Evolutionary conservation across 1,284 basidiomycete genomes (phyloP).

Genomic region (Sporisorium graminicola): DNA sequence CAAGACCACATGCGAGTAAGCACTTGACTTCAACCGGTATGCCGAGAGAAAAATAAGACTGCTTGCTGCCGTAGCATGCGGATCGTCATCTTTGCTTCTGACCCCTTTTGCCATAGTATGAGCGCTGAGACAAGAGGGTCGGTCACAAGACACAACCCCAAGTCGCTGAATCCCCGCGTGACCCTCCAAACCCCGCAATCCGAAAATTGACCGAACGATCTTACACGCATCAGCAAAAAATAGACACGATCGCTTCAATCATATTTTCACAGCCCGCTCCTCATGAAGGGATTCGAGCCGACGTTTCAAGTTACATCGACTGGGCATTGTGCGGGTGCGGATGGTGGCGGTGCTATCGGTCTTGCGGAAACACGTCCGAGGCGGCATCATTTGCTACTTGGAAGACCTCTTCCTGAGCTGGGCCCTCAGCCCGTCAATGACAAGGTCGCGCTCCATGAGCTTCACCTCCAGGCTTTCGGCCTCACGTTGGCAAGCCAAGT

Average conservation of each 20-base stretch:
- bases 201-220: constrained; percentile 1
- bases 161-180: neutral
- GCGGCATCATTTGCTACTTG: neutral
- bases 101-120: neutral
- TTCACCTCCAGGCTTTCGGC: constrained; percentile 8
- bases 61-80: neutral
- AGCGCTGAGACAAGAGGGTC: neutral
- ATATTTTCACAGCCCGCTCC: neutral
- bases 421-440: constrained; percentile 21
- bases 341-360: neutral
- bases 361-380: neutral
- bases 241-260: neutral
- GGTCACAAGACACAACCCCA: neutral
- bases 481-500: constrained; percentile 11
- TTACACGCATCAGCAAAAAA: neutral
- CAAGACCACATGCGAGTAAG: too few species aligned
- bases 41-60: too few species aligned
- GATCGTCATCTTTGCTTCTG: neutral
- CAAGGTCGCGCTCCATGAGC: constrained; percentile 14
- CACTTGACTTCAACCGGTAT: too few species aligned
- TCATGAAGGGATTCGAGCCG: neutral
- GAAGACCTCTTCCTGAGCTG: constrained; percentile 1
- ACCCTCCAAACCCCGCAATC: neutral
- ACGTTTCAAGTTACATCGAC: neutral
- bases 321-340: neutral